Conservation (phyloP, 2,329 filamentous ascomycete species). For the Epichloe glyceriae region DNA sequence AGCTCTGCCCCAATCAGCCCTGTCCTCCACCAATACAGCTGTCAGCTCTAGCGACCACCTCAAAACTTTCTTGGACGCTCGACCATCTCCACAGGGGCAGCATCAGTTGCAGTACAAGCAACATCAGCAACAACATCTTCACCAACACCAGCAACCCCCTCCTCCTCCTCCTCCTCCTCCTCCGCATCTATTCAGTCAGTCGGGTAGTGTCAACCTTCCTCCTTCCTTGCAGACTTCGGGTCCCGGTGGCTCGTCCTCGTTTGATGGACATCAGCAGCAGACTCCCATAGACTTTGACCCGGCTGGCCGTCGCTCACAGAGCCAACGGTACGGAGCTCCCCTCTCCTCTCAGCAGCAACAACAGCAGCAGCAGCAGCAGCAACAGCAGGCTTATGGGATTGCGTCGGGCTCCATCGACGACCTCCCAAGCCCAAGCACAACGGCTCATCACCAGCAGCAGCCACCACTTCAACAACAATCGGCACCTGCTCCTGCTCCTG, state of each 20-base stretch:
- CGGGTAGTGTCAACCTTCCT: slow-evolving; percentile 16
- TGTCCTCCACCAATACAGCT: slow-evolving; percentile 27
- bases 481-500: slow-evolving; percentile 12
- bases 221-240: slow-evolving; percentile 19
- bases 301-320: slow-evolving; percentile 35
- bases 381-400: background rate
- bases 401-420: slow-evolving; percentile 15
- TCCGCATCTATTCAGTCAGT: slow-evolving; percentile 19
- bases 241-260: slow-evolving; percentile 12
- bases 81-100: slow-evolving; percentile 10
- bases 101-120: slow-evolving; percentile 10
- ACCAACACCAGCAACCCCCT: slow-evolving; percentile 17
- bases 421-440: slow-evolving; percentile 8
- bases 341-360: slow-evolving; percentile 2
- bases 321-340: slow-evolving; percentile 31
- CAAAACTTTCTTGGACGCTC: slow-evolving; percentile 25
- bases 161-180: slow-evolving; percentile 14
- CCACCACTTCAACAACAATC: slow-evolving; percentile 25
- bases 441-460: slow-evolving; percentile 14
- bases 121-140: slow-evolving; percentile 15
- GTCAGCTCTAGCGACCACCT: slow-evolving; percentile 30
- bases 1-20: slow-evolving; percentile 31
- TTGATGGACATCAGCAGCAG: slow-evolving; percentile 23
- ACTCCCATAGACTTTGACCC: slow-evolving; percentile 28
- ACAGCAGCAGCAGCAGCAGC: too few species aligned